Evolutionary conservation across 1,284 basidiomycete species (phyloP).

Genomic region (Cutaneotrichosporon spelunceum): DNA sequence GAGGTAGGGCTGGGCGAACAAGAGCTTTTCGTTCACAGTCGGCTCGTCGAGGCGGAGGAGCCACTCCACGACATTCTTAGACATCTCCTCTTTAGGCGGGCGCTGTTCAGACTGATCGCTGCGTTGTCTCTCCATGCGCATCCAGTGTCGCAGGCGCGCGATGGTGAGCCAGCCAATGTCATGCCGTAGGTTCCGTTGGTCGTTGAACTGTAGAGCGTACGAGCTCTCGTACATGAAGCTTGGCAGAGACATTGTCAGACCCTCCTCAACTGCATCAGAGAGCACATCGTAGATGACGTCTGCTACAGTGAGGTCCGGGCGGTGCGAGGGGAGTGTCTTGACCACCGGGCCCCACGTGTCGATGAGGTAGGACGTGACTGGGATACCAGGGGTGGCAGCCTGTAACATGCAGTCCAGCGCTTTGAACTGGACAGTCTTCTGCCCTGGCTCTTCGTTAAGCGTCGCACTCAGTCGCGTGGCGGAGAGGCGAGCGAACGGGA

Average conservation of each 20-base stretch:
- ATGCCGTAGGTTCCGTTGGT: conserved; percentile 38
- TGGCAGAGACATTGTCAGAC: conserved; percentile 26
- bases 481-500: conserved; percentile 10
- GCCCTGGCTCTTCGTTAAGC: not conserved
- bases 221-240: conserved; percentile 35
- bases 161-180: conserved; percentile 44
- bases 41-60: conserved; percentile 30
- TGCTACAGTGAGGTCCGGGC: conserved; percentile 3
- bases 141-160: conserved; percentile 42
- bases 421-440: conserved; percentile 17
- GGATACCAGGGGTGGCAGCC: conserved; percentile 24
- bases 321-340: conserved; percentile 3
- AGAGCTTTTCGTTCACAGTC: conserved; percentile 26
- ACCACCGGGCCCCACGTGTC: conserved; percentile 22
- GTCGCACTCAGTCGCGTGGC: conserved; percentile 7
- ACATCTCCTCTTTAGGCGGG: conserved; percentile 20
- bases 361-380: conserved; percentile 18
- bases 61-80: conserved; percentile 23
- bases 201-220: conserved; percentile 44
- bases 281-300: conserved; percentile 31
- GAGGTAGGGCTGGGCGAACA: conserved; percentile 35
- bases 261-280: conserved; percentile 16
- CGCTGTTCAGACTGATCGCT: not conserved
- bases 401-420: conserved; percentile 12
- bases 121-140: conserved; percentile 12